phyloP scores from a whole-genome alignment of 768 basidiomycete species.

The Lactarius trivialis region DNA sequence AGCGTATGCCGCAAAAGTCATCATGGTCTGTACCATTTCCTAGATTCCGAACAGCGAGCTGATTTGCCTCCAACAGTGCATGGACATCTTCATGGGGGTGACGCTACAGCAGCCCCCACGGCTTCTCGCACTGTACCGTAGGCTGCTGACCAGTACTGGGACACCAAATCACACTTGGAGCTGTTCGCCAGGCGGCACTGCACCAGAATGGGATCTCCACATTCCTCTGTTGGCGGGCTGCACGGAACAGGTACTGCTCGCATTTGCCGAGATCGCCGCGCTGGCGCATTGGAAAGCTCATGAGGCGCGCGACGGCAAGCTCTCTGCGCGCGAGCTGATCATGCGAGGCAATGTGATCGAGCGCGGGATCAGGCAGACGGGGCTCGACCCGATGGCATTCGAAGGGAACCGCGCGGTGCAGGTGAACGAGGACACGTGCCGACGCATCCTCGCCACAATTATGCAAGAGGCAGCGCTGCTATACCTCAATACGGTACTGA shows the following conservation, averaged over 20 bases:
- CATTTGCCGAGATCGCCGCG: conserved; percentile 65
- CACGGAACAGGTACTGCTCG: conserved; percentile 71
- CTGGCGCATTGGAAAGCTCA: conserved; percentile 70
- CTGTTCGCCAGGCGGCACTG: conserved; percentile 27
- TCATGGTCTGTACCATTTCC: conserved; percentile 49
- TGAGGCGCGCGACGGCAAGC: conserved; percentile 54
- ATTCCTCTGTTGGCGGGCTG: conserved; percentile 72
- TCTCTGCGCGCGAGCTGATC: conserved; percentile 71
- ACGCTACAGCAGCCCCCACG: conserved; percentile 55
- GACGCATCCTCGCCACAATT: conserved; percentile 21
- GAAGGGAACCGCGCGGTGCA: conserved; percentile 30
- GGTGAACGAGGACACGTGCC: conserved; percentile 16
- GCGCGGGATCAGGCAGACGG: conserved; percentile 48
- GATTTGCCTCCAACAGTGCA: conserved; percentile 48
- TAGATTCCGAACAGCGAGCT: not conserved
- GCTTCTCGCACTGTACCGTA: conserved; percentile 59
- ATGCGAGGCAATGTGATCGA: conserved; percentile 68
- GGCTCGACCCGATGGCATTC: conserved; percentile 31
- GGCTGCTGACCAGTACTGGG: conserved; percentile 45
- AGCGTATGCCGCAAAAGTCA: conserved; percentile 60
- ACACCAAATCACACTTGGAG: conserved; percentile 40
- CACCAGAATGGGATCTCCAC: conserved; percentile 39
- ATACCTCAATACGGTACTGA: conserved; percentile 23
- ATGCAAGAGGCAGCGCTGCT: conserved; percentile 20
- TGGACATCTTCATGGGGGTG: conserved; percentile 68